Conservation (phyloP, 2,329 filamentous ascomycete genomes). For the Leptodontidium sp. region DNA sequence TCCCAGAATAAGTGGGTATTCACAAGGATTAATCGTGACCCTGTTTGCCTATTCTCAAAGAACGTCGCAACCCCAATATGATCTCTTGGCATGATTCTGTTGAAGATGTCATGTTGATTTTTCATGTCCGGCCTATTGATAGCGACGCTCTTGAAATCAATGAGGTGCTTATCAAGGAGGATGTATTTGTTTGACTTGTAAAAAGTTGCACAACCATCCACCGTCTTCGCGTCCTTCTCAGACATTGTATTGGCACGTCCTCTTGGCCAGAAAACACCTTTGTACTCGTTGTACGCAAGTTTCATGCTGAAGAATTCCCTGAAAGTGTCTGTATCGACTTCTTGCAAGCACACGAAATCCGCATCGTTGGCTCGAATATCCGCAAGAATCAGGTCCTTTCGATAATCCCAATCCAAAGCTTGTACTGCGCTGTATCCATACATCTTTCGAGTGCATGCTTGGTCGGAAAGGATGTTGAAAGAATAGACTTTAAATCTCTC, state of each 20-base stretch:
- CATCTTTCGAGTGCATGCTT: slow-evolving; percentile 82
- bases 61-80: slow-evolving; percentile 94
- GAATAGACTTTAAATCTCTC: slow-evolving; percentile 87
- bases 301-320: slow-evolving; percentile 90
- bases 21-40: slow-evolving; percentile 89
- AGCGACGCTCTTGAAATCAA: slow-evolving; percentile 90
- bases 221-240: slow-evolving; percentile 85
- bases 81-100: slow-evolving; percentile 97
- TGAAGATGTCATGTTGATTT: slow-evolving; percentile 96
- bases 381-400: slow-evolving; percentile 81
- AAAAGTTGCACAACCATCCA: slow-evolving; percentile 96
- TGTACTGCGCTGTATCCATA: slow-evolving; percentile 91
- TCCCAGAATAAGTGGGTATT: slow-evolving; percentile 98
- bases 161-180: slow-evolving; percentile 89
- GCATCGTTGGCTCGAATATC: slow-evolving; percentile 82
- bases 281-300: slow-evolving; percentile 87
- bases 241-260: slow-evolving; percentile 90
- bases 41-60: slow-evolving; percentile 89
- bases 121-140: slow-evolving; percentile 98
- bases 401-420: slow-evolving; percentile 86
- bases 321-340: slow-evolving; percentile 91
- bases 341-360: slow-evolving; percentile 92
- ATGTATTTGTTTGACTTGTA: slow-evolving; percentile 97
- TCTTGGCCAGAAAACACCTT: slow-evolving; percentile 92
- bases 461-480: slow-evolving; percentile 96